These are phyloP conservation scores for Urtica urens DNA, from an alignment of 306 rosid genomes.

Conservation along the genomic window DNA sequence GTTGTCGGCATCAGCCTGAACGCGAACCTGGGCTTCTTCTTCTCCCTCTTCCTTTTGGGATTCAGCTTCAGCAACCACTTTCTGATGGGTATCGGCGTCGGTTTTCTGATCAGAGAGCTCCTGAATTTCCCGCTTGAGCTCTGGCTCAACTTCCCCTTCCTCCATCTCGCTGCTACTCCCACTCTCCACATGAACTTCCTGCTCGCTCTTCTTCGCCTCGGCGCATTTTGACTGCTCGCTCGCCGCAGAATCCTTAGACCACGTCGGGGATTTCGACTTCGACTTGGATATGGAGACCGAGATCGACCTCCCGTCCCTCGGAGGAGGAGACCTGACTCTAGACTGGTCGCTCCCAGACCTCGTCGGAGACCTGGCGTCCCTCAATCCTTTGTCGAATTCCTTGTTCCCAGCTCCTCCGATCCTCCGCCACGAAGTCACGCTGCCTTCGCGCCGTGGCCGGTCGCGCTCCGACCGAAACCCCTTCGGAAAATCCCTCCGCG, in stretches of 20 bases:
- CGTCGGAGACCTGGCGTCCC: conserved; percentile 55
- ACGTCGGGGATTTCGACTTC: conserved; percentile 44
- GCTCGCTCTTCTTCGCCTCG: conserved; percentile 58
- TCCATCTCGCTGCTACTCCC: conserved; percentile 73
- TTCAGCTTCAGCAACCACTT: conserved; percentile 14
- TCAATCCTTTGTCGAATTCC: conserved; percentile 61
- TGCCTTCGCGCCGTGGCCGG: conserved; percentile 64
- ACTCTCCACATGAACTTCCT: conserved; percentile 41
- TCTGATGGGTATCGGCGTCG: background rate
- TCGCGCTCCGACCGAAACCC: conserved; percentile 96
- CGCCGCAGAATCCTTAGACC: conserved; percentile 76
- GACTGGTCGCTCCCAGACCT: conserved; percentile 40
- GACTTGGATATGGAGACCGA: conserved; percentile 11
- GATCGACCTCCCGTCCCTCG: conserved; percentile 22
- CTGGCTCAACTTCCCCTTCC: conserved; percentile 71
- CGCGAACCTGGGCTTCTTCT: conserved; percentile 4
- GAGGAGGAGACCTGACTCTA: conserved; percentile 23
- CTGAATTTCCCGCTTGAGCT: conserved; percentile 17
- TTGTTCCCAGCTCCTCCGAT: conserved; percentile 47
- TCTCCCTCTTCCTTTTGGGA: conserved; percentile 18
- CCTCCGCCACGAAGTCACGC: conserved; percentile 84
- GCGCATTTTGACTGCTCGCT: conserved; percentile 84
- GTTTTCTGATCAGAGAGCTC: background rate
- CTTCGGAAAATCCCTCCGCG: conserved; percentile 80
- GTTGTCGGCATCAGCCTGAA: conserved; percentile 13